Conservation (phyloP, 2,329 filamentous ascomycete genomes). For the Colletotrichum liaoningense region DNA sequence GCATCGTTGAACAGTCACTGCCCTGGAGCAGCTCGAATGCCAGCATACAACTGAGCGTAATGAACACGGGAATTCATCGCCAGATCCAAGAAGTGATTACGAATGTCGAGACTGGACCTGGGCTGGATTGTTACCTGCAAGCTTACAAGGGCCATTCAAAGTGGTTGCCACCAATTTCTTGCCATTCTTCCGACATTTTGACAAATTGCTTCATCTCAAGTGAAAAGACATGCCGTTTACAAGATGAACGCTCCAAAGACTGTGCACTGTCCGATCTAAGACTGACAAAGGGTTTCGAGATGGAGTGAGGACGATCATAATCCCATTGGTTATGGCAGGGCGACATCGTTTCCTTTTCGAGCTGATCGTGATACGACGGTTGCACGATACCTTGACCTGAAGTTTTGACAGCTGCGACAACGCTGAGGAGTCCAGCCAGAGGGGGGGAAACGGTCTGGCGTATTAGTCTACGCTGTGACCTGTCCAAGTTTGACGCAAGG, state of each 20-base stretch:
- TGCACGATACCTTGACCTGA: background rate
- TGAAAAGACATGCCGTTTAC: background rate
- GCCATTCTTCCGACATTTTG: background rate
- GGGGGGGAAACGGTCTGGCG: background rate
- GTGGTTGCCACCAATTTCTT: background rate
- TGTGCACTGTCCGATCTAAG: background rate
- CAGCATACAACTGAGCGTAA: background rate
- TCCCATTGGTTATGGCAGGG: background rate
- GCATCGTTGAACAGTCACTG: background rate
- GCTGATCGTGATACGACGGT: background rate
- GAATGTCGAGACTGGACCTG: background rate
- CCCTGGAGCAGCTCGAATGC: background rate
- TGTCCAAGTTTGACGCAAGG: conserved; percentile 19
- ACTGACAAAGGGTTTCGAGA: background rate
- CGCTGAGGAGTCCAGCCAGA: background rate
- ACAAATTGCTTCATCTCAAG: conserved; percentile 15
- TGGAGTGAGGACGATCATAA: background rate
- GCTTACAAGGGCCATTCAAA: background rate
- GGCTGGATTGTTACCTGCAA: background rate
- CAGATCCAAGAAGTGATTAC: background rate
- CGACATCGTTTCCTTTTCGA: background rate
- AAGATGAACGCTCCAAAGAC: conserved; percentile 11
- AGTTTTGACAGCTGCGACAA: background rate
- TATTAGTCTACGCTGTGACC: conserved; percentile 4
- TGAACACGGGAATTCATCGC: background rate